Conservation (phyloP, 208 protist species). For the Leishmania aethiopica region DNA sequence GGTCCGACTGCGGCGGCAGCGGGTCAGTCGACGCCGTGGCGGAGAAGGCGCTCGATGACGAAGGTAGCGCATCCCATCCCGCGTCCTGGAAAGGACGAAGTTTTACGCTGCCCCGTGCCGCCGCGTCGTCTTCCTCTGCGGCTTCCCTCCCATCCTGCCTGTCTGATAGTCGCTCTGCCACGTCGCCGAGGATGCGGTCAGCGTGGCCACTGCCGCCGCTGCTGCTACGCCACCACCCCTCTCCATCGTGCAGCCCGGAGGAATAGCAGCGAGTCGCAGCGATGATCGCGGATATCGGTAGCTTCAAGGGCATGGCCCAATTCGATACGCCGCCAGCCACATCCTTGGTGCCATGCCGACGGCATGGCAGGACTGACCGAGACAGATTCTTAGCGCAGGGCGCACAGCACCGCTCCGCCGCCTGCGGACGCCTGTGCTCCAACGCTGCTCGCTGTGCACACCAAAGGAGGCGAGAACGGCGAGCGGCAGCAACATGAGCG, state of each 20-base stretch:
- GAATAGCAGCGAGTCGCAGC: conserved; percentile 9
- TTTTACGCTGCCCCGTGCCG: not conserved
- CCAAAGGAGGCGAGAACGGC: not conserved
- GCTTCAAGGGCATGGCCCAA: not conserved
- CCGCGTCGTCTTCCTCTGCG: not conserved
- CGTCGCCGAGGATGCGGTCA: not conserved
- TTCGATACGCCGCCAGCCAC: not conserved
- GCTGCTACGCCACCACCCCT: not conserved
- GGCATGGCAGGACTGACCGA: not conserved
- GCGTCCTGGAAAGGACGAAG: not conserved
- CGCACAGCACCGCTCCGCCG: not conserved
- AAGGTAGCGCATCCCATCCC: not conserved
- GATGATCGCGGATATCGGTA: not conserved
- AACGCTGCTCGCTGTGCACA: not conserved
- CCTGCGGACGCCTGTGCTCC: not conserved
- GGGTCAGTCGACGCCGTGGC: not conserved
- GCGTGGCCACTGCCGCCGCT: not conserved
- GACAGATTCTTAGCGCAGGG: not conserved
- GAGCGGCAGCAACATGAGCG: not conserved
- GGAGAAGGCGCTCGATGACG: not conserved
- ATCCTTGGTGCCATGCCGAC: not conserved
- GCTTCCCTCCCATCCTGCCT: not conserved
- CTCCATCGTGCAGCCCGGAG: not conserved
- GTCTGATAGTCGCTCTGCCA: not conserved
- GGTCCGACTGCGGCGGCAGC: conserved; percentile 8